Base-by-base conservation (phyloP, 2,329 filamentous ascomycete genomes). In the Ophiocordyceps robertsii region DNA sequence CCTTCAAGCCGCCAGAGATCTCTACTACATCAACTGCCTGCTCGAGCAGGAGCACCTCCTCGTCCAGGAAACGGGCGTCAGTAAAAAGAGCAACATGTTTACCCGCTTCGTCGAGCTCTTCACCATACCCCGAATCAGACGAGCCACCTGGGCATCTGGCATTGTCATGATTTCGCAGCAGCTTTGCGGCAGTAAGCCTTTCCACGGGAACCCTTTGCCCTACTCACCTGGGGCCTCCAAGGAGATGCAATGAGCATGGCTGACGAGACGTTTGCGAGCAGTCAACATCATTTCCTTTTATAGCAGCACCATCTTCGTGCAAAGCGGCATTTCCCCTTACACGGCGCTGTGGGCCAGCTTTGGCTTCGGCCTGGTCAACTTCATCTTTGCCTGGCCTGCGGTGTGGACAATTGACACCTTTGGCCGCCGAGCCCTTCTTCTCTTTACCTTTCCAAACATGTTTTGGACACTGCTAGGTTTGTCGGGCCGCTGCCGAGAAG, bases 141-240 rank as follows among this genome's bases (percentile, higher is more conserved):
- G 75, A 35, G 82, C 82, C 0, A 83, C 78, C 0, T 68, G 77
- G 41, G 82, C 80, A 2, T 77, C 80, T 0, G 76, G 73, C 47
- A 73, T 74, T 1, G 78, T 84, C 49, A 85, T 86, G 79, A 75
- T 78, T 49, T 65, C 64, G 0, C 75, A 80, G 51, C 76, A 80
- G 53, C 70, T 80, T 63, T 77, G 73, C 46, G 75, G 73, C 11
- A 42, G 40, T 42, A 16, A 32, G 40, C 24, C 24, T 27, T 6
- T 27, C 24, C 24, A 27, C 2, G 24, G 6, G 9, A 27, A 27
- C 3, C 24, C 24, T 27, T 27, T 27, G 3, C 24, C 24, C 9
- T 9, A 27, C 9, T 27, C 24, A 27, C 24, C 24, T 2, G 9
- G 24, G 9, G 24, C 6, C 24, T 27, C 24, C 24, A 7, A 9